A percentile compares a stretch with the other conserved stretches of the same genome.
These are phyloP conservation scores for Diplocarpon rosae DNA, from an alignment of 2,329 filamentous ascomycete species.

Conservation along the genomic window DNA sequence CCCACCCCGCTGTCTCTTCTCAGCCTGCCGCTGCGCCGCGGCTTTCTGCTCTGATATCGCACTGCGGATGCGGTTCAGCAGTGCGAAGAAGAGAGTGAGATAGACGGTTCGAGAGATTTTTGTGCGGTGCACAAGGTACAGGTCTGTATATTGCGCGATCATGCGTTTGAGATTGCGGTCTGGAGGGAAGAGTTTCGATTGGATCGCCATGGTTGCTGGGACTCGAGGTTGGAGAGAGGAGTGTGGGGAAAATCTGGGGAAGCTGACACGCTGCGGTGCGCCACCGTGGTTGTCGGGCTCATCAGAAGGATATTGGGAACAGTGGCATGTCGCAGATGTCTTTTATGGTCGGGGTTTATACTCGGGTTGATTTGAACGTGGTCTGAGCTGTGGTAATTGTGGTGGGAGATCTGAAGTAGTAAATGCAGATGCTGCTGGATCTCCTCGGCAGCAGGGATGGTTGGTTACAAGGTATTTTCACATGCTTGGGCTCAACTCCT, in stretches of 20 bases:
- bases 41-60: conserved; percentile 90
- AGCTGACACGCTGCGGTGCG: conserved; percentile 8
- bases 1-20: conserved; percentile 41
- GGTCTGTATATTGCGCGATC: conserved; percentile 53
- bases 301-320: not conserved
- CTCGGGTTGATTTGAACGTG: not conserved
- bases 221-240: not conserved
- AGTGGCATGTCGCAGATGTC: not conserved
- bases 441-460: too few relatives aligned
- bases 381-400: not conserved
- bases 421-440: too few relatives aligned
- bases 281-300: not conserved
- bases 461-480: too few relatives aligned
- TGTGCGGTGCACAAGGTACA: conserved; percentile 72
- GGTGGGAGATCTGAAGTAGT: too few relatives aligned
- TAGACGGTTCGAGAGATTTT: conserved; percentile 77
- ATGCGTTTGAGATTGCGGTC: conserved; percentile 55
- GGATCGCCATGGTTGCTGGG: conserved; percentile 50
- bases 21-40: conserved; percentile 58
- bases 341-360: not conserved
- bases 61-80: conserved; percentile 79
- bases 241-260: conserved; percentile 15
- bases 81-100: conserved; percentile 67
- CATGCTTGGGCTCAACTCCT: too few relatives aligned
- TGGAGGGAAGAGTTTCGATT: conserved; percentile 59